Conservation (phyloP, 1,139 yeast species). For the Saccharomyces hybrid region DNA sequence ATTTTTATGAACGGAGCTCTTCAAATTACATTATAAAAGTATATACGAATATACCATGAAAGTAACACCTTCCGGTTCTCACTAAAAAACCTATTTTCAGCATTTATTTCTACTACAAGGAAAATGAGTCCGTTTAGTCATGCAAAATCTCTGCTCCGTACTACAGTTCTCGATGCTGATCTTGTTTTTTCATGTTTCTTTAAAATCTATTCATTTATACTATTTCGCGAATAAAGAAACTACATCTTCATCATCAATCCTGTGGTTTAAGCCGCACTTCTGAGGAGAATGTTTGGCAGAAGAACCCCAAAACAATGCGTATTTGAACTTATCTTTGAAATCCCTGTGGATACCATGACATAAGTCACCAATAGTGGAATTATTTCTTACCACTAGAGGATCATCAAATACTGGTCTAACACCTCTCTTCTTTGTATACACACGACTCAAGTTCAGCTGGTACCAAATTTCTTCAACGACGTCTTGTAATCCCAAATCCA, state of each 20-base stretch:
- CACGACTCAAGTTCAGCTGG: constrained; percentile 66
- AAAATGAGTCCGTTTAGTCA: not conserved
- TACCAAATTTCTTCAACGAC: constrained; percentile 91
- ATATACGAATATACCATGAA: no score
- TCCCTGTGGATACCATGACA: constrained; percentile 92
- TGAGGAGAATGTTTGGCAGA: constrained; percentile 95
- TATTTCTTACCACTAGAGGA: constrained; percentile 82
- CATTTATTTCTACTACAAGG: no score
- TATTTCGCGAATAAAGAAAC: constrained; percentile 77
- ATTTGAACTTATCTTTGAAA: constrained; percentile 83
- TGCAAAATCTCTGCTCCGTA: not conserved
- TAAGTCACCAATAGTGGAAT: constrained; percentile 73
- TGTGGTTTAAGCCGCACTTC: constrained; percentile 82
- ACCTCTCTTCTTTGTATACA: constrained; percentile 86
- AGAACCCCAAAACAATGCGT: constrained; percentile 95
- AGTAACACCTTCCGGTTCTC: no score
- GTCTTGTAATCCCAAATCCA: constrained; percentile 79
- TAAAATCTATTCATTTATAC: not conserved
- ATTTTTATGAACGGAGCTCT: no score
- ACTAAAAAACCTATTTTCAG: no score
- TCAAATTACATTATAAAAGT: no score
- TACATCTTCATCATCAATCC: constrained; percentile 87
- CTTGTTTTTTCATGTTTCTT: not conserved
- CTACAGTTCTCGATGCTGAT: not conserved
- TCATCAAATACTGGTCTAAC: constrained; percentile 71